Base-by-base conservation (phyloP, 1,139 yeast species). In the Suhomyces bolitotheri region DNA sequence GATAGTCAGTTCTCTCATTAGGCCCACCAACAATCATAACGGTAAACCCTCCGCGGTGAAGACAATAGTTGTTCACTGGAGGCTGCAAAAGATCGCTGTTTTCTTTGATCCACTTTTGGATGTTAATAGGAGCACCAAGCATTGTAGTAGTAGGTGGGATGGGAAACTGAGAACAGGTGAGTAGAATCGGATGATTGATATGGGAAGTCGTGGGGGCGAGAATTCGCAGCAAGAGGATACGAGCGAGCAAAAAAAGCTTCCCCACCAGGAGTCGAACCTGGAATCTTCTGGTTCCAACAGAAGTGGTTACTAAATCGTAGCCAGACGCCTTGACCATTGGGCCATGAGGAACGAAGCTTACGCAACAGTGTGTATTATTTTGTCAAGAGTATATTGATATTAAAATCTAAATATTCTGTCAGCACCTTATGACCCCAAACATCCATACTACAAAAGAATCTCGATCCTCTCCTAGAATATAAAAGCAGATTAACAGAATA, bases 241-340 rank as follows among this genome's bases (percentile, higher is more conserved):
- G 13, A 16, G 7, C 11, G 5, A 16, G 30, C 69, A 72, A 70
- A 60, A 54, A 46, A 62, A 71, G 73, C 89, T 82, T 82, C 89
- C 89, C 87, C 89, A 82, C 88, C 88, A 82, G 89, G 89, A 82
- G 82, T 82, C 86, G 89, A 82, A 82, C 89, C 89, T 82, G 87
- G 88, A 82, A 80, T 82, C 89, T 81, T 80, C 87, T 81, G 88
- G 88, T 82, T 78, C 71, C 81, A 54, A 49, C 54, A 40, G 72
- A 66, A 66, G 72, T 66, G 71, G 71, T 58, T 64, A 64, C 70
- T 50, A 44, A 57, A 62, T 66, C 74, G 74, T 67, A 68, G 74
- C 73, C 74, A 67, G 73, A 68, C 74, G 74, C 74, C 73, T 67
- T 68, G 72, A 68, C 73, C 74, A 67, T 68, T 68, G 74, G 73